These are phyloP conservation scores for Diplodia corticola DNA, from an alignment of 2,329 filamentous ascomycete species.

Conservation along the genomic window DNA sequence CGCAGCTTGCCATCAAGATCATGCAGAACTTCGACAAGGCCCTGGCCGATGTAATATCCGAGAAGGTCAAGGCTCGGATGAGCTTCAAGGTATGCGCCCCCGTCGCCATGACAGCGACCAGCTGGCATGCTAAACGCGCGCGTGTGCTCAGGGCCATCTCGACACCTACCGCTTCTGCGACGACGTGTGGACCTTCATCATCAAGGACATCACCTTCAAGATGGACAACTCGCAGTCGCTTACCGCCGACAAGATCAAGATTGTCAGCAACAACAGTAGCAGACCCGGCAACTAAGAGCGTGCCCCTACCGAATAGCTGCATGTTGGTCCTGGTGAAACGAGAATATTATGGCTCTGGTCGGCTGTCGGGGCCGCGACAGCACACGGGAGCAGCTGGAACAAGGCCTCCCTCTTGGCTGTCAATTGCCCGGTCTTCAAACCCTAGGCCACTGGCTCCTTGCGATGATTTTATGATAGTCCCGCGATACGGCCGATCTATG, in stretches of 20 bases:
- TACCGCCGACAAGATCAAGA: slow-evolving; percentile 91
- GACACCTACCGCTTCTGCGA: slow-evolving; percentile 99
- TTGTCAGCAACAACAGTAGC: slow-evolving; percentile 96
- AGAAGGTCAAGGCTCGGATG: slow-evolving; percentile 87
- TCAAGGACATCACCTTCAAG: slow-evolving; percentile 99
- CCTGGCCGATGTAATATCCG: slow-evolving; percentile 85
- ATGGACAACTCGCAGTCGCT: slow-evolving; percentile 80
- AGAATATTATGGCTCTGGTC: not conserved
- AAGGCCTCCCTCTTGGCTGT: not conserved
- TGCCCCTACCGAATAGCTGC: too few species aligned
- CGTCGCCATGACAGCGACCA: not conserved
- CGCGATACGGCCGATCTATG: not conserved
- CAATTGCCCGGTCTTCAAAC: not conserved
- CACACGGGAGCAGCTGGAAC: not conserved
- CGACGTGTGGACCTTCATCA: slow-evolving; percentile 98
- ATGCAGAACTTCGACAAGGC: slow-evolving; percentile 92
- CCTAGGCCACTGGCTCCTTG: too few species aligned
- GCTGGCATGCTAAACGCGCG: slow-evolving; percentile 25
- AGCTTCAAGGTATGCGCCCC: slow-evolving; percentile 79
- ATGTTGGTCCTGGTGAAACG: not conserved
- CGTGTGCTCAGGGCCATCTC: slow-evolving; percentile 72
- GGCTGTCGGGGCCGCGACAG: too few species aligned
- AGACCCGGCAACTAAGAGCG: slow-evolving; percentile 51
- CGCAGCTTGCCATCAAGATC: slow-evolving; percentile 98
- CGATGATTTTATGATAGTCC: not conserved